Evolutionary conservation across 139 green algal species (phyloP).

Genomic region (Closterium sp.): DNA sequence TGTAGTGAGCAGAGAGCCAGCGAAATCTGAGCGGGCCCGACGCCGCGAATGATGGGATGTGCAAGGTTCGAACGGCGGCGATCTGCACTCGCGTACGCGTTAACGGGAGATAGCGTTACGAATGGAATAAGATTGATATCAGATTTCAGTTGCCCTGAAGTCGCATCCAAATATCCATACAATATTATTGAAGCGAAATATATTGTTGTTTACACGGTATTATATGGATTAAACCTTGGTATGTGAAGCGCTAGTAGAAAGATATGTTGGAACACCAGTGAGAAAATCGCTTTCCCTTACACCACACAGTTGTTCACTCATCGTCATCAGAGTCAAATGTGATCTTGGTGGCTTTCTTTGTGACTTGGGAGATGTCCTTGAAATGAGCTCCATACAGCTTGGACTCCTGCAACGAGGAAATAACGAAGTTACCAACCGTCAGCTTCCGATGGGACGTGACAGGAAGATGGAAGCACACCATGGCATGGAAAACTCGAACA

Average conservation of each 20-base stretch:
- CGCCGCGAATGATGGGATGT: neutral
- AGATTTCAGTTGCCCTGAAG: too few species aligned
- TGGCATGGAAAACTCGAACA: neutral
- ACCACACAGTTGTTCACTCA: neutral
- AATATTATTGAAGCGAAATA: too few species aligned
- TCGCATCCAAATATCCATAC: too few species aligned
- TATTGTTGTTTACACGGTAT: too few species aligned
- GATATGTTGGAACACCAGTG: too few species aligned
- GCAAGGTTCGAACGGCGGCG: neutral
- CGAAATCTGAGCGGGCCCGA: too few species aligned
- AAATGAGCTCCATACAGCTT: neutral
- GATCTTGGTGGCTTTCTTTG: neutral
- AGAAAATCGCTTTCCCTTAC: too few species aligned
- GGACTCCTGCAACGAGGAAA: neutral
- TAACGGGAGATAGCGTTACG: neutral
- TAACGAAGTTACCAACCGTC: neutral
- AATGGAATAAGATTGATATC: too few species aligned
- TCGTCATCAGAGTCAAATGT: neutral
- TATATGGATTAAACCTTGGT: too few species aligned
- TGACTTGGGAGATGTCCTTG: neutral
- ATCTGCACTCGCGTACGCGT: neutral
- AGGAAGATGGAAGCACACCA: neutral
- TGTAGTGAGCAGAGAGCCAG: too few species aligned
- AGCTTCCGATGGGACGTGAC: slow-evolving; percentile 1
- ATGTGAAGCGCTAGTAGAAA: too few species aligned